Evolutionary conservation across 129 eudicot species (phyloP), one percentile per base, ranked within the genome.

Genomic region (Erigeron canadensis): DNA sequence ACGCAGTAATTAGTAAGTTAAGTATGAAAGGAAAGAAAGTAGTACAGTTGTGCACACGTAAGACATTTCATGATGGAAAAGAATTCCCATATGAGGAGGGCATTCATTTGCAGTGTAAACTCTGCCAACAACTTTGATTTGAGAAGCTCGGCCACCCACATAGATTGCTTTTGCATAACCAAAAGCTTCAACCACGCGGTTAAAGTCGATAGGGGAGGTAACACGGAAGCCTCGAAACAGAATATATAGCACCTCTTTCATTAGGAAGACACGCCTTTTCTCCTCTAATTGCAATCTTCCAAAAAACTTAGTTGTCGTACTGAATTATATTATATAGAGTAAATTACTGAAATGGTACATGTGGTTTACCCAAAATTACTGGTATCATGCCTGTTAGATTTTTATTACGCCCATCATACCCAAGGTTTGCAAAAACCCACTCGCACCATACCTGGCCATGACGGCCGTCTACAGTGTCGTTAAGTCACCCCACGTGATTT

Each of bases 51-150:
- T 69, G 22, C 6, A 0, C 57, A 92, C 98, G 75, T 86, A 87
- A 80, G 96, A 81, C 98, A 89, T 84, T 56, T 92, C 96, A 41
- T 86, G 94, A 71, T 92, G 98, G 62, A 89, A 92, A 28, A 83
- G 91, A 72, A 92, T 92, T 61, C 73, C 75, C 68, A 80, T 88
- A 43, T 89, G 86, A 8, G 90, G 87, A 0, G 96, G 91, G n/a
- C 83, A 71, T 67, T 92, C 95, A 63, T 92, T 92, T 4, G 96
- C 88, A 0, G 98, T 89, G 72, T 81, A 89, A 50, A 92, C 95
- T 51, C 98, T 79, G 16, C 90, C 98, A 41, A 85, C 79, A 5
- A 92, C 95, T 38, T 81, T 80, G 23, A 59, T 86, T 77, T 95
- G 72, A 9, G 86, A 82, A 13, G 96, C 98, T 13, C 84, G 84